These are phyloP conservation scores for Cercospora berteroae DNA, from an alignment of 2,329 filamentous ascomycete genomes.

Conservation along the genomic window DNA sequence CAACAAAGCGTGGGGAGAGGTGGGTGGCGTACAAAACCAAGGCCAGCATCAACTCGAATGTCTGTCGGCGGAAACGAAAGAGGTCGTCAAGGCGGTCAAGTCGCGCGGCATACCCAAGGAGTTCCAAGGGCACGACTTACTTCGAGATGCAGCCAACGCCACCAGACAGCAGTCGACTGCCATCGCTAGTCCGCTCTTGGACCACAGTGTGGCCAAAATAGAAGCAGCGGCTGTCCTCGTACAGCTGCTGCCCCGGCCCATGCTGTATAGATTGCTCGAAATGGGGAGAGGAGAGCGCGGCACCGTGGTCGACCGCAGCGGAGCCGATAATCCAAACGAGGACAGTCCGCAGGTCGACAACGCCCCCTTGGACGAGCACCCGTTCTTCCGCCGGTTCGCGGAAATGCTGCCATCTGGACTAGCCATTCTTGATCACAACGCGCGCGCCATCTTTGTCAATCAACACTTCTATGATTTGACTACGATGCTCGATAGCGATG, in stretches of 20 bases:
- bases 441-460: constrained; percentile 49
- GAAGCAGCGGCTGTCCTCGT: too few relatives aligned
- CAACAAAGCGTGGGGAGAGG: constrained; percentile 44
- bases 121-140: constrained; percentile 25
- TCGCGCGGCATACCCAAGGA: constrained; percentile 26
- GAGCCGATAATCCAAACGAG: neutral
- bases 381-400: constrained; percentile 47
- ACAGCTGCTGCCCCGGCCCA: constrained; percentile 23
- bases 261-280: constrained; percentile 17
- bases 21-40: constrained; percentile 34
- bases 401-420: constrained; percentile 48
- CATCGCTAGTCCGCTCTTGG: constrained; percentile 26
- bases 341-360: constrained; percentile 18
- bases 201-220: too few relatives aligned
- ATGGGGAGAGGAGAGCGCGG: constrained; percentile 7
- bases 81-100: constrained; percentile 37
- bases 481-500: constrained; percentile 38
- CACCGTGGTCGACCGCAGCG: constrained; percentile 7
- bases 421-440: constrained; percentile 46
- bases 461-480: constrained; percentile 49
- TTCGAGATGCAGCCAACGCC: constrained; percentile 6
- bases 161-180: constrained; percentile 20
- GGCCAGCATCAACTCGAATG: constrained; percentile 36
- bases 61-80: constrained; percentile 38
- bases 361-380: constrained; percentile 38